Evolutionary conservation across 345 rosid genomes (phyloP).

Genomic region (Camelina laxa): DNA sequence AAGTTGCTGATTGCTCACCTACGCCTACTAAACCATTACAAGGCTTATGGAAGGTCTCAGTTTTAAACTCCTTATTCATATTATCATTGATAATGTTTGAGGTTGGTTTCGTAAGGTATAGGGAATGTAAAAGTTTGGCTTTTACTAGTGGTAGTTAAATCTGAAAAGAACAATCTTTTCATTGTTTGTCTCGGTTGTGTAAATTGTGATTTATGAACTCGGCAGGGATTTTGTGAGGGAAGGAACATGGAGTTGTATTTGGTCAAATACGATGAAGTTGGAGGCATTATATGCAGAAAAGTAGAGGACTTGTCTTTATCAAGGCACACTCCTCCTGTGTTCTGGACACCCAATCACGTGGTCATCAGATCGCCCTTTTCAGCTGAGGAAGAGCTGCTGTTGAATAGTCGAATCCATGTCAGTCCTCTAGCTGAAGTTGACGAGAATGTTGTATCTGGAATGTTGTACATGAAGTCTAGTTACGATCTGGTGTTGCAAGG

Average conservation of each 20-base stretch:
- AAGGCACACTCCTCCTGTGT: slow-evolving; percentile 61
- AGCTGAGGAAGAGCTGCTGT: slow-evolving; percentile 56
- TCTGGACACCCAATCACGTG: slow-evolving; percentile 67
- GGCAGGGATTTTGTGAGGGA: slow-evolving; percentile 75
- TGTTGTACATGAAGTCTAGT: slow-evolving; percentile 69
- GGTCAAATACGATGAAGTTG: slow-evolving; percentile 74
- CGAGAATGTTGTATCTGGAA: slow-evolving; percentile 52
- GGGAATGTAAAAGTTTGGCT: neutral
- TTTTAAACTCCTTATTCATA: neutral
- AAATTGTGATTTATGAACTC: slow-evolving; percentile 9
- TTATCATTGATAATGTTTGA: slow-evolving; percentile 6
- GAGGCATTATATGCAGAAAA: slow-evolving; percentile 75
- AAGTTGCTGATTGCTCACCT: slow-evolving; percentile 71
- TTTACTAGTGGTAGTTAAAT: neutral
- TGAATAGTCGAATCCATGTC: slow-evolving; percentile 57
- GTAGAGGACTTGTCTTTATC: slow-evolving; percentile 60
- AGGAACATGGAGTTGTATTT: slow-evolving; percentile 72
- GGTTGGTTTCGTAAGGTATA: neutral
- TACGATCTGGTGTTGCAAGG: slow-evolving; percentile 55
- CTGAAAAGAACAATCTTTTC: slow-evolving; percentile 4
- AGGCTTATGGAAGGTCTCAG: slow-evolving; percentile 84
- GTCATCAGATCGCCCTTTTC: slow-evolving; percentile 57
- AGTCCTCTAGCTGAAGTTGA: slow-evolving; percentile 45
- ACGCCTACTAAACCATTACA: slow-evolving; percentile 71
- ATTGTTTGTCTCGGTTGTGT: neutral